Conservation (phyloP, 139 green algal species). For the Chlamydomonas sphaeroides region DNA sequence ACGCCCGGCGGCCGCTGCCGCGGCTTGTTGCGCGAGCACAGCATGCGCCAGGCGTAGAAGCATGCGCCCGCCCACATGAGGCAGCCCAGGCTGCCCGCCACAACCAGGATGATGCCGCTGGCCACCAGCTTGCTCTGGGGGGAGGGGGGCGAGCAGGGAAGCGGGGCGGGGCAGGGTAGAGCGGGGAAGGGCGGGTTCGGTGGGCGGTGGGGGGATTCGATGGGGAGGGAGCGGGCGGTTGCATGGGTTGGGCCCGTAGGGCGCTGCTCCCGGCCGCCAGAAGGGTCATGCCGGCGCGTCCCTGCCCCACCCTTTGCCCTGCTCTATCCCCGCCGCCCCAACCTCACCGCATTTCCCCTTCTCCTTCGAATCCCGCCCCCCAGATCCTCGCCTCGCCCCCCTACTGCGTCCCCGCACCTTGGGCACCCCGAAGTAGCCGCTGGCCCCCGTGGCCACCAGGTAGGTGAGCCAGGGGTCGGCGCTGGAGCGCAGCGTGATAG, state of each 20-base stretch:
- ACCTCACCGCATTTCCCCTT: too few relatives aligned
- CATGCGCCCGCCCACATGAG: background rate
- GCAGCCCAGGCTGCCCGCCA: slow-evolving; percentile 19
- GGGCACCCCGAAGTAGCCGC: background rate
- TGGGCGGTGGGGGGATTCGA: too few relatives aligned
- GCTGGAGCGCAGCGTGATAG: background rate
- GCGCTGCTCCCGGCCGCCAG: too few relatives aligned
- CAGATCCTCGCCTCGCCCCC: background rate
- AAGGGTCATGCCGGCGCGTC: too few relatives aligned
- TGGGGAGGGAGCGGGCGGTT: background rate
- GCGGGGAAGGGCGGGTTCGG: background rate
- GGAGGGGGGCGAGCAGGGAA: background rate
- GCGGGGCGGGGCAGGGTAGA: background rate
- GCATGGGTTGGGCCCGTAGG: too few relatives aligned
- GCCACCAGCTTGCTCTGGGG: slow-evolving; percentile 21
- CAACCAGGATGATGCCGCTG: background rate
- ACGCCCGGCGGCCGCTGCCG: background rate
- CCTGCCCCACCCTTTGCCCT: too few relatives aligned
- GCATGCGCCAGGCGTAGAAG: slow-evolving; percentile 21
- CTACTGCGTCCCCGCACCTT: background rate
- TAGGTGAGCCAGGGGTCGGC: slow-evolving; percentile 32
- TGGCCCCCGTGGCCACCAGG: slow-evolving; percentile 1
- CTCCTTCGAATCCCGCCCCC: too few relatives aligned
- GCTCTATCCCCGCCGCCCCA: too few relatives aligned
- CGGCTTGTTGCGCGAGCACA: background rate